phyloP scores from a whole-genome alignment of 2,329 filamentous ascomycete species.

The Chalaropsis ovoidea region DNA sequence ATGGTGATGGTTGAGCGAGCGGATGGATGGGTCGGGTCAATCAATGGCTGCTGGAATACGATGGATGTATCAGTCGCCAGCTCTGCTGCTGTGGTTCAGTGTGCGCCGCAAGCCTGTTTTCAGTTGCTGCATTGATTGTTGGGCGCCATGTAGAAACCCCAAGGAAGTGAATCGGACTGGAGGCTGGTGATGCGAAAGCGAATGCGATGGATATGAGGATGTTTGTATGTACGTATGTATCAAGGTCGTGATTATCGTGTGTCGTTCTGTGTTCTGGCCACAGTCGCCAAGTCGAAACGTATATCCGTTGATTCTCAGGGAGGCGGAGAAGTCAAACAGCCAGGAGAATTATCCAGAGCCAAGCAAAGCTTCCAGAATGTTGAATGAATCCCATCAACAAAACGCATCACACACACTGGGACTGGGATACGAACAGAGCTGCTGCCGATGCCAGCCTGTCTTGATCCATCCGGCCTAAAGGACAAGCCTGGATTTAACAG shows the following conservation, averaged over 20 bases:
- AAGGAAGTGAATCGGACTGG: not conserved
- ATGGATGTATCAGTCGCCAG: not conserved
- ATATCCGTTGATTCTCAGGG: not conserved
- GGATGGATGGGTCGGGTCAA: not conserved
- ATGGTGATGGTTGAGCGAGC: not conserved
- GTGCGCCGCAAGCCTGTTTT: not conserved
- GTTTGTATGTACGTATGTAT: too few relatives aligned
- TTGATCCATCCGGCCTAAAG: not conserved
- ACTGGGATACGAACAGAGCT: not conserved
- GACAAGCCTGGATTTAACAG: not conserved
- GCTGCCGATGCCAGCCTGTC: conserved; percentile 9
- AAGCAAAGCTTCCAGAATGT: not conserved
- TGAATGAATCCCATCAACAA: not conserved
- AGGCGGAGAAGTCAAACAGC: not conserved
- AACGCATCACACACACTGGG: not conserved
- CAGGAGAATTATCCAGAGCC: not conserved
- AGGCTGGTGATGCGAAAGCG: not conserved
- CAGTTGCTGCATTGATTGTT: not conserved
- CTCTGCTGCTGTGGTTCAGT: not conserved
- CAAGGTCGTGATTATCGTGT: not conserved
- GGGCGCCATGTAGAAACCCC: not conserved
- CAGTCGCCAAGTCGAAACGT: not conserved
- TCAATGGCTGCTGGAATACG: not conserved
- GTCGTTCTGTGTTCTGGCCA: not conserved
- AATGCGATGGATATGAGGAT: too few relatives aligned